Base-by-base conservation (phyloP, 345 rosid genomes). In the Physaria fendleri region DNA sequence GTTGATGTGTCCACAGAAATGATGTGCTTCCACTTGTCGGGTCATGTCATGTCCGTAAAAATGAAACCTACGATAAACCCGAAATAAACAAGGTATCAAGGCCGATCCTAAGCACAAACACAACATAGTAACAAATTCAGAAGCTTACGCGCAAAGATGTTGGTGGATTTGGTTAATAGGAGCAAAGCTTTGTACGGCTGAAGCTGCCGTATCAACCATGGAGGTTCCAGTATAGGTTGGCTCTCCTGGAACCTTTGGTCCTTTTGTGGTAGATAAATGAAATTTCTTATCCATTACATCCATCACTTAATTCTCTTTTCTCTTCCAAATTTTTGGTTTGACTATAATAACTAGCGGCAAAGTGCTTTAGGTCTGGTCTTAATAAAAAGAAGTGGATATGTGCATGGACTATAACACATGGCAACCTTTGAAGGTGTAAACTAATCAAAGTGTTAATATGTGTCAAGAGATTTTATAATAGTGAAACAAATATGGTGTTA, bases 81-180 rank as follows among this genome's bases (percentile, higher is more conserved):
- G 27, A 37, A 14, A 8, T 0, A 2, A 13, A 37, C 2, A 2
- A 18, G 2, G 43, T 28, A 15, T 14, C 32, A n/a, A n/a, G n/a
- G n/a, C n/a, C n/a, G n/a, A n/a, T n/a, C n/a, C n/a, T n/a, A n/a
- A n/a, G n/a, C n/a, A n/a, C n/a, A n/a, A n/a, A n/a, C n/a, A n/a
- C n/a, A n/a, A n/a, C n/a, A n/a, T n/a, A 14, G 5, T 14, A 37
- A 37, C 41, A 4, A 14, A 14, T 27, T 48, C 8, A 28, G 23
- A 29, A 14, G 24, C 29, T 38, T 73, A 87, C 91, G 95, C 91
- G 85, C 95, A 87, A 66, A 85, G 95, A 75, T 87, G 91, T 22
- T 82, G 87, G 77, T 90, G 94, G 68, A 85, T 79, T 61, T 78
- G 75, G 71, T 78, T 83, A 47, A 79, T 44, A 48, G 91, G 91